Evolutionary conservation across 495 filamentous ascomycete species (phyloP).

Genomic region (Penicillium antarcticum): DNA sequence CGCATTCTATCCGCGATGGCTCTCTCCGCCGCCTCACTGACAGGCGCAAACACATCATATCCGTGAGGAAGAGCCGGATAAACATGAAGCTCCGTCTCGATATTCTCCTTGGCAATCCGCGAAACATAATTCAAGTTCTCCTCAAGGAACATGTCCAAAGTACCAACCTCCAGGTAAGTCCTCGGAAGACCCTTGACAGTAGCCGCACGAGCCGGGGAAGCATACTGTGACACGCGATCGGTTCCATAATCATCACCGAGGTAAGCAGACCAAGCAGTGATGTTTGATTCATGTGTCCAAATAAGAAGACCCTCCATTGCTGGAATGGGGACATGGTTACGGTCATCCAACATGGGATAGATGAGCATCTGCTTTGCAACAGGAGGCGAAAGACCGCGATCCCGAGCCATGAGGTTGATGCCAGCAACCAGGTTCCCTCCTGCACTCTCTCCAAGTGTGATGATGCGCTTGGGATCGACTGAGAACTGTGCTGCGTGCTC

Average conservation of each 20-base stretch:
- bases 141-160: constrained; percentile 22
- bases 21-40: constrained; percentile 5
- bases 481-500: constrained; percentile 32
- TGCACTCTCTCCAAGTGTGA: constrained; percentile 60
- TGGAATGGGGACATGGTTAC: constrained; percentile 6
- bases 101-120: constrained; percentile 15
- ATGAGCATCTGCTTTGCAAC: constrained; percentile 46
- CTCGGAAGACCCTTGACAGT: constrained; percentile 22
- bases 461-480: constrained; percentile 56
- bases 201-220: constrained; percentile 18
- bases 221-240: constrained; percentile 20
- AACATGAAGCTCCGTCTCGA: constrained; percentile 23
- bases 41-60: constrained; percentile 21
- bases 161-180: constrained; percentile 27
- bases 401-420: constrained; percentile 42
- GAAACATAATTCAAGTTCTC: constrained; percentile 16
- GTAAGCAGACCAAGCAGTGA: constrained; percentile 20
- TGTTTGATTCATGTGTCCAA: constrained; percentile 33
- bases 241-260: constrained; percentile 18
- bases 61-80: constrained; percentile 22
- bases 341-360: constrained; percentile 48
- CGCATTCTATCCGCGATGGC: not conserved
- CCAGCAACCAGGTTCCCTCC: constrained; percentile 51
- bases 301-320: constrained; percentile 10
- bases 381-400: constrained; percentile 32